Conservation (phyloP, 805 yeast genomes). For the Nakazawaea sp. region DNA sequence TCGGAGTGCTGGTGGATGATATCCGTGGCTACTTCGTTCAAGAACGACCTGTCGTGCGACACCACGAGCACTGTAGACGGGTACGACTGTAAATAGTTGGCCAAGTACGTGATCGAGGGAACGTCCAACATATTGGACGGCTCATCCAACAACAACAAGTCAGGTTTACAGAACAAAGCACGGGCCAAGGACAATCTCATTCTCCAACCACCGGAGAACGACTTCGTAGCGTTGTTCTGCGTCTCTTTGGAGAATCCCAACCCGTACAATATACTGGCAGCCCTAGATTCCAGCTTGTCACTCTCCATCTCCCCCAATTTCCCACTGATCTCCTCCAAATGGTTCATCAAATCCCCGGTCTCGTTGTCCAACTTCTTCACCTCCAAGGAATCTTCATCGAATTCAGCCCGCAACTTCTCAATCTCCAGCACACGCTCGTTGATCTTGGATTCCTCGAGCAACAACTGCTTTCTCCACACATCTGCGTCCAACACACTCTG, state of each 20-base stretch:
- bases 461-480: slow-evolving; percentile 92
- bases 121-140: slow-evolving; percentile 99
- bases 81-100: slow-evolving; percentile 83
- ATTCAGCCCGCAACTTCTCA: slow-evolving; percentile 59
- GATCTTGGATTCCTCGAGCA: slow-evolving; percentile 69
- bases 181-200: slow-evolving; percentile 98
- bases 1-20: slow-evolving; percentile 97
- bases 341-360: slow-evolving; percentile 76
- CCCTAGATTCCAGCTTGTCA: slow-evolving; percentile 96
- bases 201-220: slow-evolving; percentile 99
- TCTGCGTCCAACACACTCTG: slow-evolving; percentile 98
- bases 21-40: slow-evolving; percentile 97
- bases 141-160: slow-evolving; percentile 87
- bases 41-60: slow-evolving; percentile 95
- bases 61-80: slow-evolving; percentile 92
- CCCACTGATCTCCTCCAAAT: slow-evolving; percentile 71
- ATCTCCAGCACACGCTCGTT: slow-evolving; percentile 72
- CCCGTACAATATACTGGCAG: slow-evolving; percentile 89
- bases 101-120: slow-evolving; percentile 92
- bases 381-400: slow-evolving; percentile 70
- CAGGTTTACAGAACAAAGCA: slow-evolving; percentile 96
- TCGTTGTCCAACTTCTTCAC: slow-evolving; percentile 80
- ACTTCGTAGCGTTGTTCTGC: slow-evolving; percentile 75
- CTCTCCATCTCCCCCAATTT: slow-evolving; percentile 90
- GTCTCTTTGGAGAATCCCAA: slow-evolving; percentile 89